A percentile compares a stretch with the other conserved stretches of the same genome.
Evolutionary conservation across 208 protist genomes (phyloP).

Genomic region (Lotmaria passim): DNA sequence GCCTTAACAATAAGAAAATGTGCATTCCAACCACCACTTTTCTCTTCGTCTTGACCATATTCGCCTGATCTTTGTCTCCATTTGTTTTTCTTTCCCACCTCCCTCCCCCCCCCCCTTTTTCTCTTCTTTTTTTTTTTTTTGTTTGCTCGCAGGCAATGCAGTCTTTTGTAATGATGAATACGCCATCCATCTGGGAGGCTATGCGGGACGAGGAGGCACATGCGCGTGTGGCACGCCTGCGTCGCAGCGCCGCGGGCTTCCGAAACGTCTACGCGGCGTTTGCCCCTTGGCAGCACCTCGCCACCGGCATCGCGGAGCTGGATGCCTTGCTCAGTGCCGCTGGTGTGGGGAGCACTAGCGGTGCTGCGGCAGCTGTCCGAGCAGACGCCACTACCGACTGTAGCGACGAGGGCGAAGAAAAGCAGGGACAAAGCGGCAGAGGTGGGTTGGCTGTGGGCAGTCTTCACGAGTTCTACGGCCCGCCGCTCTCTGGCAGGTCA

Average conservation of each 20-base stretch:
- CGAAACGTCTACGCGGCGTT: conserved; percentile 30
- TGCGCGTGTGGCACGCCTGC: conserved; percentile 16
- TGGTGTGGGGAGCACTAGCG: conserved; percentile 12
- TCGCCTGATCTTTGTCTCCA: too few species aligned
- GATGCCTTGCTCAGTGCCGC: conserved; percentile 24
- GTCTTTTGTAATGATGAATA: conserved; percentile 4
- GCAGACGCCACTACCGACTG: neutral
- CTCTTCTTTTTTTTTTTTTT: conserved; percentile 11
- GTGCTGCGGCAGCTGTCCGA: neutral
- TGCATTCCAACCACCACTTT: too few species aligned
- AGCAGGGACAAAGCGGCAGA: neutral
- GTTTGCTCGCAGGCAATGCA: neutral
- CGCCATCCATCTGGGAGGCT: conserved; percentile 6
- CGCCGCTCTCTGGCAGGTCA: conserved; percentile 41
- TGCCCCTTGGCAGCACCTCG: conserved; percentile 25
- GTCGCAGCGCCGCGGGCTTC: neutral
- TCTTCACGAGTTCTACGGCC: conserved; percentile 54
- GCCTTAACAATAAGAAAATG: too few species aligned
- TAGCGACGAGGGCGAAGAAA: neutral
- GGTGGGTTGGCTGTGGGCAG: conserved; percentile 35
- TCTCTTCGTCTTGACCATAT: too few species aligned
- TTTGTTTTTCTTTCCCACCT: neutral
- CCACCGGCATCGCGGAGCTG: conserved; percentile 11
- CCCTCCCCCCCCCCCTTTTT: neutral
- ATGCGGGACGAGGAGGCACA: conserved; percentile 1